phyloP scores from a whole-genome alignment of 495 filamentous ascomycete species.

The Margaritispora aquatica region DNA sequence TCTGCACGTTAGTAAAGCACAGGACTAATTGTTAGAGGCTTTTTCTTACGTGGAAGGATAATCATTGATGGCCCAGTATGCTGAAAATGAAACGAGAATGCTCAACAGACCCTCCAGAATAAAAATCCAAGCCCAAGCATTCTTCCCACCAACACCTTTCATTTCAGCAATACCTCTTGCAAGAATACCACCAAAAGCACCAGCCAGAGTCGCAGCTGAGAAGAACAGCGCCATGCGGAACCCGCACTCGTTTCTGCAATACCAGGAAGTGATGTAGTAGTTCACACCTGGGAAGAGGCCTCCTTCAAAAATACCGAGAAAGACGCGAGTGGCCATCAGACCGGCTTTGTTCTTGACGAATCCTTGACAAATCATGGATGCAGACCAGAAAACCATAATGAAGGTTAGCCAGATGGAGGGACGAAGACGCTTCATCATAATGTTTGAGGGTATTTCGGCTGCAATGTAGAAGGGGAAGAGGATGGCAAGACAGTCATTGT shows the following conservation, averaged over 20 bases:
- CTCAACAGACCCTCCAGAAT: constrained; percentile 51
- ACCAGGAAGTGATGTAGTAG: constrained; percentile 78
- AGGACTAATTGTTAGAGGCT: no score
- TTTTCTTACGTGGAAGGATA: constrained; percentile 48
- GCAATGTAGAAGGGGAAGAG: constrained; percentile 59
- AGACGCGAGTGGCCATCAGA: constrained; percentile 50
- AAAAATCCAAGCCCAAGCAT: constrained; percentile 65
- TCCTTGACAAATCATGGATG: constrained; percentile 53
- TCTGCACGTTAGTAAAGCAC: constrained; percentile 1
- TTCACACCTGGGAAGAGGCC: constrained; percentile 62
- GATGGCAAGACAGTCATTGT: constrained; percentile 48
- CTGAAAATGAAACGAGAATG: constrained; percentile 29
- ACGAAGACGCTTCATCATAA: constrained; percentile 54
- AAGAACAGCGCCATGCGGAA: constrained; percentile 53
- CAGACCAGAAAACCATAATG: constrained; percentile 45
- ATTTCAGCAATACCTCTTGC: constrained; percentile 60
- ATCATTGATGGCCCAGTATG: constrained; percentile 51
- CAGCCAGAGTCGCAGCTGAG: constrained; percentile 47
- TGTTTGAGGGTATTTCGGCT: constrained; percentile 59
- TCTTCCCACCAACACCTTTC: constrained; percentile 36
- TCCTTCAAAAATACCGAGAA: constrained; percentile 60
- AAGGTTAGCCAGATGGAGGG: constrained; percentile 53
- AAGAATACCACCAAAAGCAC: constrained; percentile 56
- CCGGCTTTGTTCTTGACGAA: constrained; percentile 45
- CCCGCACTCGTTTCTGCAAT: constrained; percentile 51